A percentile compares a stretch with the other conserved stretches of the same genome.
Conservation (phyloP, 2,329 filamentous ascomycete genomes). For the Aspergillus floridensis region DNA sequence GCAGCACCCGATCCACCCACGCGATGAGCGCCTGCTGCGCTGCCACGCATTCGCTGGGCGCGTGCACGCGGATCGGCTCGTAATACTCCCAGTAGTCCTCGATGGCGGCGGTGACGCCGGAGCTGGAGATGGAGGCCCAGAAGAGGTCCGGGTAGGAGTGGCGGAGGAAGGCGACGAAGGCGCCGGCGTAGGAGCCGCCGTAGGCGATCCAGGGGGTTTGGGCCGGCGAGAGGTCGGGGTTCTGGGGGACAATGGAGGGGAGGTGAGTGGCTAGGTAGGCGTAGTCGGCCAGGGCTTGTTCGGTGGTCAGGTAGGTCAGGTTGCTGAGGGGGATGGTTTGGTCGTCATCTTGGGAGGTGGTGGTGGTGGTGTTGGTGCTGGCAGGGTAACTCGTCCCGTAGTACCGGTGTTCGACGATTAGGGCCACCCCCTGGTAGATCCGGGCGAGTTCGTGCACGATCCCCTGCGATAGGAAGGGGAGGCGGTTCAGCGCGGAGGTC, state of each 20-base stretch:
- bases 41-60: slow-evolving; percentile 61
- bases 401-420: slow-evolving; percentile 84
- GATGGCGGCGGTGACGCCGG: slow-evolving; percentile 74
- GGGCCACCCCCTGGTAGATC: slow-evolving; percentile 70
- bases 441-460: slow-evolving; percentile 68
- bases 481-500: slow-evolving; percentile 38
- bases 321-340: slow-evolving; percentile 58
- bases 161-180: slow-evolving; percentile 72
- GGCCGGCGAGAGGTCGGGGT: slow-evolving; percentile 60
- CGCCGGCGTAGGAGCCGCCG: slow-evolving; percentile 80
- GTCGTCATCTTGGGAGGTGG: slow-evolving; percentile 62
- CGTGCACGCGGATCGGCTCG: slow-evolving; percentile 57
- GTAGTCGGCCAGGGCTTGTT: slow-evolving; percentile 77
- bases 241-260: slow-evolving; percentile 63
- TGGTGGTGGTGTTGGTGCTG: slow-evolving; percentile 16
- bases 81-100: slow-evolving; percentile 71
- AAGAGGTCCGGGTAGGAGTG: slow-evolving; percentile 75
- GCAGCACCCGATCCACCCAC: slow-evolving; percentile 58
- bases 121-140: slow-evolving; percentile 76
- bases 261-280: slow-evolving; percentile 76
- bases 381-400: slow-evolving; percentile 74
- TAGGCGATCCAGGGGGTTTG: slow-evolving; percentile 73
- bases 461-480: slow-evolving; percentile 74
- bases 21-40: slow-evolving; percentile 61
- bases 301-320: slow-evolving; percentile 60